A percentile compares a stretch with the other conserved stretches of the same genome.
These are phyloP conservation scores for Eremothecium cymbalariae DNA, from an alignment of 1,139 yeast genomes.

Conservation along the genomic window DNA sequence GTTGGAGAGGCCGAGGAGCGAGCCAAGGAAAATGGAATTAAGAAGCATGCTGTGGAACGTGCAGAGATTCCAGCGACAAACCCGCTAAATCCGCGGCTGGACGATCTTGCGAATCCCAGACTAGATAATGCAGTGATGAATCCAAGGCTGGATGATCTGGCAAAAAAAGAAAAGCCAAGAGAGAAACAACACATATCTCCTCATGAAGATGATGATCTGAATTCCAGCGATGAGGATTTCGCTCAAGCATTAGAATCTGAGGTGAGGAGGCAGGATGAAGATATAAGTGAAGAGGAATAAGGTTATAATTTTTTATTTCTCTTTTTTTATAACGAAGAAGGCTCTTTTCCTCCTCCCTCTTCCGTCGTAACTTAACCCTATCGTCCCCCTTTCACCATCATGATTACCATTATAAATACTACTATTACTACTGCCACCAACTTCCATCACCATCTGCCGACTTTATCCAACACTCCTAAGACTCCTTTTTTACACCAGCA, in stretches of 20 bases:
- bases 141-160: constrained; percentile 12
- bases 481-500: no score
- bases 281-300: constrained; percentile 26
- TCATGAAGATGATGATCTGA: constrained; percentile 11
- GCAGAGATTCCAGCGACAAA: constrained; percentile 3
- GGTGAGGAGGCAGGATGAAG: constrained; percentile 25
- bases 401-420: no score
- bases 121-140: constrained; percentile 6
- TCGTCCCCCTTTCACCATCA: no score
- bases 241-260: constrained; percentile 30
- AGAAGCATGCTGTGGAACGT: constrained; percentile 3
- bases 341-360: no score
- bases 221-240: constrained; percentile 29
- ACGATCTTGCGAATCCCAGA: constrained; percentile 2
- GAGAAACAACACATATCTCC: constrained; percentile 7
- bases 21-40: constrained; percentile 12
- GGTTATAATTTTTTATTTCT: no score
- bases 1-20: constrained; percentile 11
- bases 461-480: no score
- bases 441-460: no score
- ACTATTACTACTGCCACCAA: no score
- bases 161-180: constrained; percentile 8
- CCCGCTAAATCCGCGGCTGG: constrained; percentile 5
- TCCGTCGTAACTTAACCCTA: no score
- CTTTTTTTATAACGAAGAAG: no score